Evolutionary conservation across 306 rosid species (phyloP).

Genomic region (Rosa multiflora): DNA sequence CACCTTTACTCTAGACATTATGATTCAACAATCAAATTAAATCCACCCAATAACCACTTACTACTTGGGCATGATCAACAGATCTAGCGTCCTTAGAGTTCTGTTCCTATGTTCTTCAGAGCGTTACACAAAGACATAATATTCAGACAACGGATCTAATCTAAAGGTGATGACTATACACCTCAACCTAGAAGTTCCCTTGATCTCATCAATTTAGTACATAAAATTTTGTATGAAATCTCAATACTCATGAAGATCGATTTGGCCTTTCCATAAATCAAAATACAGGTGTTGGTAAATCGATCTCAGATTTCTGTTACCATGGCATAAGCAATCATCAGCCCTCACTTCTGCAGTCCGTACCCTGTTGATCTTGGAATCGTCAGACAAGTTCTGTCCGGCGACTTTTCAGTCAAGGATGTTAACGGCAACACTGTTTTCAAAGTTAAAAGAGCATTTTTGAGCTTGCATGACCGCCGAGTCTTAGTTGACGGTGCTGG

Average conservation of each 20-base stretch:
- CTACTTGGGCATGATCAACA: too few species aligned
- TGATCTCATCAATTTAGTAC: neutral
- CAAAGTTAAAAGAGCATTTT: slow-evolving; percentile 30
- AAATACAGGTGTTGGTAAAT: neutral
- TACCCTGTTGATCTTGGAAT: slow-evolving; percentile 39
- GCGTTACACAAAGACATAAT: too few species aligned
- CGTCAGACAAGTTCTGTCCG: slow-evolving; percentile 34
- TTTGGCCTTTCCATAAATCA: neutral
- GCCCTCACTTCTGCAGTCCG: slow-evolving; percentile 43
- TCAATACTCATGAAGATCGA: neutral
- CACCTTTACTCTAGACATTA: too few species aligned
- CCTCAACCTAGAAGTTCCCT: too few species aligned
- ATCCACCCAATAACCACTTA: too few species aligned
- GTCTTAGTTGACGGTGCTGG: slow-evolving; percentile 42
- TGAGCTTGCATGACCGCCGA: slow-evolving; percentile 36
- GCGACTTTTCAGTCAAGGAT: slow-evolving; percentile 42
- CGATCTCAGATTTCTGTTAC: neutral
- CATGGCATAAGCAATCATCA: slow-evolving; percentile 22
- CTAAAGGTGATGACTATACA: too few species aligned
- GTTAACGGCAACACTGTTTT: slow-evolving; percentile 40
- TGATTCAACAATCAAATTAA: too few species aligned
- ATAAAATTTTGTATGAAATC: neutral
- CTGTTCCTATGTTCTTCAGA: too few species aligned
- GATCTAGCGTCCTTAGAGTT: too few species aligned
- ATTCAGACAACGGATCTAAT: too few species aligned